Conservation (phyloP, 129 eudicot genomes). For the Pseudognaphalium luteoalbum region DNA sequence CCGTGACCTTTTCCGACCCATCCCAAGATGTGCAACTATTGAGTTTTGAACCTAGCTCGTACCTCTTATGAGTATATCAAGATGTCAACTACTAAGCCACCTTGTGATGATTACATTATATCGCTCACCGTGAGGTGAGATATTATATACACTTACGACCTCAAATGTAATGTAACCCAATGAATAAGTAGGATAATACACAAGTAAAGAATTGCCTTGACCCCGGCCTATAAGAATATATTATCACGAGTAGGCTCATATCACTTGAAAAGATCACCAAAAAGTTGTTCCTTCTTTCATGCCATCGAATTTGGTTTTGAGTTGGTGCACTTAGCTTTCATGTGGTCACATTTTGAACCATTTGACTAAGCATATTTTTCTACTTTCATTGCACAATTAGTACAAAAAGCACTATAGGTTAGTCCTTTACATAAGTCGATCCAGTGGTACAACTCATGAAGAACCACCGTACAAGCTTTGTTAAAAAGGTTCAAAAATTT, state of each 20-base stretch:
- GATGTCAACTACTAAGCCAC: too few relatives aligned
- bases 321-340: constrained; percentile 36
- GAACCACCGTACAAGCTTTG: constrained; percentile 27
- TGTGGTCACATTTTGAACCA: constrained; percentile 26
- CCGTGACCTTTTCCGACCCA: too few relatives aligned
- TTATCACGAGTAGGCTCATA: constrained; percentile 20
- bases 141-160: too few relatives aligned
- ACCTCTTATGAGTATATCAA: too few relatives aligned
- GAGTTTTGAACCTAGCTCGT: too few relatives aligned
- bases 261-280: constrained; percentile 4
- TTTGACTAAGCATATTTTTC: constrained; percentile 24
- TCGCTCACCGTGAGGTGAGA: too few relatives aligned
- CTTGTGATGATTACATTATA: too few relatives aligned
- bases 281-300: constrained; percentile 10
- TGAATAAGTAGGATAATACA: neutral
- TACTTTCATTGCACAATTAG: neutral
- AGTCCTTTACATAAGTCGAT: constrained; percentile 17
- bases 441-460: constrained; percentile 22
- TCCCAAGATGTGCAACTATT: too few relatives aligned
- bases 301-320: constrained; percentile 25
- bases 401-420: constrained; percentile 31
- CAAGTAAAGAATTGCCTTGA: neutral
- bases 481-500: constrained; percentile 19
- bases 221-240: constrained; percentile 5
- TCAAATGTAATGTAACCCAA: too few relatives aligned